A percentile compares a stretch with the other conserved stretches of the same genome.
These are phyloP conservation scores for Crithidia mellificae DNA, from an alignment of 208 protist species.

Conservation along the genomic window DNA sequence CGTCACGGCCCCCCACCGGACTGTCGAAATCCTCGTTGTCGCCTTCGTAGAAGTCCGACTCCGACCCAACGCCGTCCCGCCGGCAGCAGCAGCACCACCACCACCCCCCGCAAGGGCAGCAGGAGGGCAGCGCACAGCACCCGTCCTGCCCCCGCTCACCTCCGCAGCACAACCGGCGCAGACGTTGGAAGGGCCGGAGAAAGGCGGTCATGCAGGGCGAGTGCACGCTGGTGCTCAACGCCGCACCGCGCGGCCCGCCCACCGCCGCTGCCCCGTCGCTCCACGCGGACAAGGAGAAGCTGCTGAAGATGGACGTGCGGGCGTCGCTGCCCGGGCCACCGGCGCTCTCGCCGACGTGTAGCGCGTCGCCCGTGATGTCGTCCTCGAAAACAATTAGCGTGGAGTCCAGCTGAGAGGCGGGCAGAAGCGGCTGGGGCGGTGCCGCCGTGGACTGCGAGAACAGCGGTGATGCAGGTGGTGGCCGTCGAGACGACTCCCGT, in stretches of 20 bases:
- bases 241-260: background rate
- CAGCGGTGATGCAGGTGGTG: background rate
- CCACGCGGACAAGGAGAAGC: constrained; percentile 19
- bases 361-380: background rate
- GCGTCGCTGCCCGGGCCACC: constrained; percentile 12
- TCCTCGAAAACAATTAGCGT: constrained; percentile 10
- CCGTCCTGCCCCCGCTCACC: background rate
- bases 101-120: no score
- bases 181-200: constrained; percentile 25
- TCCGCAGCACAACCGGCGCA: constrained; percentile 12
- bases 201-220: background rate
- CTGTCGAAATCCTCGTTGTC: constrained; percentile 5
- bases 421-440: background rate
- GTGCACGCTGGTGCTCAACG: background rate
- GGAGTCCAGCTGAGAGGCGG: background rate
- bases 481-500: constrained; percentile 5
- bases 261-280: background rate
- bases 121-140: background rate
- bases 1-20: background rate
- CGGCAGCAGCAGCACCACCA: background rate
- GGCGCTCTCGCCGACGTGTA: background rate
- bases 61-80: background rate
- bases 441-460: no score
- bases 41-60: background rate
- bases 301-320: constrained; percentile 23